Conservation (phyloP, 2,329 filamentous ascomycete species). For the Scopulariopsis brevicaulis region DNA sequence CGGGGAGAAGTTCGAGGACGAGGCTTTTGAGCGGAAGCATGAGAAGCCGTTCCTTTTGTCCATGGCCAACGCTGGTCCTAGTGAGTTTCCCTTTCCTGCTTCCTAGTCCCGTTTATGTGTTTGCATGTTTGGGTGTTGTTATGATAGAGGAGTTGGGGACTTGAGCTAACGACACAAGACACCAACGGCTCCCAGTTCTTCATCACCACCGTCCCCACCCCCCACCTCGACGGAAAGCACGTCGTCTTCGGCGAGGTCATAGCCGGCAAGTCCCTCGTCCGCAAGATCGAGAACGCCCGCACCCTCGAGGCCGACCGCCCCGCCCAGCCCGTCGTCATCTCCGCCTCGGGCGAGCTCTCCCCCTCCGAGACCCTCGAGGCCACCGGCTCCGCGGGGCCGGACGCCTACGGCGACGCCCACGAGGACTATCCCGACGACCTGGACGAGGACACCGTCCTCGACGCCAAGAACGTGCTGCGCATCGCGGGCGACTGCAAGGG, state of each 20-base stretch:
- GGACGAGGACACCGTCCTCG: slow-evolving; percentile 40
- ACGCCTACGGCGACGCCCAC: slow-evolving; percentile 79
- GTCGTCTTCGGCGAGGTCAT: slow-evolving; percentile 95
- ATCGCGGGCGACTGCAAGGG: slow-evolving; percentile 82
- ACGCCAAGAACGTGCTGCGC: slow-evolving; percentile 57
- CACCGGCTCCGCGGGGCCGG: slow-evolving; percentile 57
- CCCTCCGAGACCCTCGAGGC: slow-evolving; percentile 38
- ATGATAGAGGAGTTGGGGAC: too few relatives aligned
- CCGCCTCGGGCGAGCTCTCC: slow-evolving; percentile 75
- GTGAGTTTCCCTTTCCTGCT: slow-evolving; percentile 30
- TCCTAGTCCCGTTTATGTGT: too few relatives aligned
- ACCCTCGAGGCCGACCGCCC: slow-evolving; percentile 73
- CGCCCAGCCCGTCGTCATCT: slow-evolving; percentile 57
- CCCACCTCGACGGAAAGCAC: slow-evolving; percentile 91
- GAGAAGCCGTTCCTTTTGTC: slow-evolving; percentile 86
- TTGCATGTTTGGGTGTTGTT: too few relatives aligned
- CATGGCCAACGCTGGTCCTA: slow-evolving; percentile 95
- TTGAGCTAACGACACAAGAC: slow-evolving; percentile 28
- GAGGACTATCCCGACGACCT: slow-evolving; percentile 94
- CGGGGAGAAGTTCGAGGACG: slow-evolving; percentile 91
- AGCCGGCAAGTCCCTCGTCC: slow-evolving; percentile 81
- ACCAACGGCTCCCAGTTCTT: slow-evolving; percentile 99
- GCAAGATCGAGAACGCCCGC: slow-evolving; percentile 76
- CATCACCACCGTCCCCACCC: slow-evolving; percentile 88
- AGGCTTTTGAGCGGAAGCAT: slow-evolving; percentile 89